Conservation (phyloP, 257 asterid species). For the Plantago elongata region DNA sequence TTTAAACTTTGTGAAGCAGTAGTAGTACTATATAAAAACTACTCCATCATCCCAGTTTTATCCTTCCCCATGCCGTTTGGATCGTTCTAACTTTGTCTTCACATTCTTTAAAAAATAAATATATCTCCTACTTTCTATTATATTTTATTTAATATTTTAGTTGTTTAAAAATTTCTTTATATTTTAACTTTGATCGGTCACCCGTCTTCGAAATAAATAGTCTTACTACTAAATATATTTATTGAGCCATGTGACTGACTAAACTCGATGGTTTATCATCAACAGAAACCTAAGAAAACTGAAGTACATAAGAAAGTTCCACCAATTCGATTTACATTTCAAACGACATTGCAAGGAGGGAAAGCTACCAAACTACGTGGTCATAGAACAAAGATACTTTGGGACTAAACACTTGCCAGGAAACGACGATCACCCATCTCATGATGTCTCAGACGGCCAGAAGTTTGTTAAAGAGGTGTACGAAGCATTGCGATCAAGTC, state of each 20-base stretch:
- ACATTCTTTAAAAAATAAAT: too few species aligned
- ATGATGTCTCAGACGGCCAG: conserved; percentile 64
- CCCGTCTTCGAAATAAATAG: too few species aligned
- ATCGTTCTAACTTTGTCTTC: too few species aligned
- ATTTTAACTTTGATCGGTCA: too few species aligned
- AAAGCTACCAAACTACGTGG: conserved; percentile 68
- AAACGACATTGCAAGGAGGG: conserved; percentile 65
- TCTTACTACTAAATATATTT: too few species aligned
- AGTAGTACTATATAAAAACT: too few species aligned
- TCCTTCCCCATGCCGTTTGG: too few species aligned
- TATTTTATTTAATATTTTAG: too few species aligned
- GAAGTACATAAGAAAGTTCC: conserved; percentile 58
- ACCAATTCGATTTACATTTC: conserved; percentile 56
- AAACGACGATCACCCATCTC: conserved; percentile 78
- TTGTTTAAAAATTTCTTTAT: too few species aligned
- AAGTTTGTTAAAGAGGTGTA: conserved; percentile 51
- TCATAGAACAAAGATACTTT: conserved; percentile 58
- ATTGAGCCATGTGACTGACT: background rate
- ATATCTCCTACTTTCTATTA: too few species aligned
- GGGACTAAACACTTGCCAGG: conserved; percentile 49
- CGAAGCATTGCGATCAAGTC: conserved; percentile 61
- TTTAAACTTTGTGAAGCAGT: too few species aligned
- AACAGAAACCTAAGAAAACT: conserved; percentile 58
- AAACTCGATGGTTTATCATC: background rate
- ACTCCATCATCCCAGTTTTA: too few species aligned